Percentiles rank a stretch among this genome's conserved stretches.
Conservation (phyloP, 2,329 filamentous ascomycete species). For the Cucurbitaria berberidis region DNA sequence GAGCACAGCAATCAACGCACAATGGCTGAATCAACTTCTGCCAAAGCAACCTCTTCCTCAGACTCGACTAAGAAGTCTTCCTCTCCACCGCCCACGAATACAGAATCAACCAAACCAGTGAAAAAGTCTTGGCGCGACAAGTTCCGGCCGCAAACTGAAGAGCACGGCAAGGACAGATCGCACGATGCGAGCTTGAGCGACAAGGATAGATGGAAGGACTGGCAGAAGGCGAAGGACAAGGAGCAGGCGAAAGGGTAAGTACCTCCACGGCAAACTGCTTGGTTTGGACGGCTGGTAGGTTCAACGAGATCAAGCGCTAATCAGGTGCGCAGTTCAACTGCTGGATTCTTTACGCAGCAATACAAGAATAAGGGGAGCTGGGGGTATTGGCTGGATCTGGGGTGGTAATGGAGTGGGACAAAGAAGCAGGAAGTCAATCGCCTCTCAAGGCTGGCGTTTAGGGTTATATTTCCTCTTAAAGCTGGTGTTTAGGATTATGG, state of each 20-base stretch:
- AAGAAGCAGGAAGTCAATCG: not conserved
- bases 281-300: not conserved
- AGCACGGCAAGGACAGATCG: slow-evolving; percentile 29
- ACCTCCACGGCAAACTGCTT: not conserved
- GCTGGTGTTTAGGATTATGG: not conserved
- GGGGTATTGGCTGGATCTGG: slow-evolving; percentile 15
- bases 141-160: not conserved
- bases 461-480: not conserved
- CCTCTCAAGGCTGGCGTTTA: not conserved
- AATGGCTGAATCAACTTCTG: not conserved
- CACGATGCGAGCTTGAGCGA: slow-evolving; percentile 29
- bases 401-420: not conserved
- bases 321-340: slow-evolving; percentile 10
- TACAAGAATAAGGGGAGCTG: slow-evolving; percentile 24
- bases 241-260: slow-evolving; percentile 22
- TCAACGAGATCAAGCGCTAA: not conserved
- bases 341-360: slow-evolving; percentile 15
- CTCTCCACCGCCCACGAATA: not conserved
- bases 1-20: not conserved
- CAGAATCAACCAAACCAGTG: not conserved
- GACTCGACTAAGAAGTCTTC: not conserved
- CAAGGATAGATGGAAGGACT: slow-evolving; percentile 35
- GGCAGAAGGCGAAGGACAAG: slow-evolving; percentile 33
- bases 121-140: not conserved
- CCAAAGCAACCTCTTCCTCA: not conserved